These are phyloP conservation scores for Vaucheria bursata DNA, from an alignment of 352 stramenopile species.

Conservation along the genomic window DNA sequence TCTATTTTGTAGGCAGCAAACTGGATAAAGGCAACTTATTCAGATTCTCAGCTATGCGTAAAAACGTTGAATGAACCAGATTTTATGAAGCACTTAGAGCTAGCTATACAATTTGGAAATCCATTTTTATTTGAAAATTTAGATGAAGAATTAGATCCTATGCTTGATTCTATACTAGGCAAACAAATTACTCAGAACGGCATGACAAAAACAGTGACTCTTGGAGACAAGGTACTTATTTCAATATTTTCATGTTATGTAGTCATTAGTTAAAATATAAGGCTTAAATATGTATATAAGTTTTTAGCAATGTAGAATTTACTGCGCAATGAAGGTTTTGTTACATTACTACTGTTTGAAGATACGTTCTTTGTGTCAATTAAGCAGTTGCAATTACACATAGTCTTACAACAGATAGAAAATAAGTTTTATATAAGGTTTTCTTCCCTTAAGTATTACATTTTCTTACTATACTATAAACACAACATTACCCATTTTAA, in stretches of 20 bases:
- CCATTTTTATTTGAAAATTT: constrained; percentile 88
- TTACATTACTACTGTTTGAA: no score
- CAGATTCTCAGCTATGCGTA: constrained; percentile 75
- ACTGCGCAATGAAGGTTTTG: no score
- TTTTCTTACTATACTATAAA: no score
- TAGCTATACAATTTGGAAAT: constrained; percentile 87
- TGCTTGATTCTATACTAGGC: constrained; percentile 81
- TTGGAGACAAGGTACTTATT: constrained; percentile 76
- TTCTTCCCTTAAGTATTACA: no score
- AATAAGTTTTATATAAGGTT: no score
- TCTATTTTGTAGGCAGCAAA: constrained; percentile 67
- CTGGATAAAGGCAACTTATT: constrained; percentile 90
- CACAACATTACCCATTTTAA: no score
- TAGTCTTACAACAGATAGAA: no score
- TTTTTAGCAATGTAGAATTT: no score
- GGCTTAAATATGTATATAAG: no score
- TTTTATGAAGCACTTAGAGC: constrained; percentile 88
- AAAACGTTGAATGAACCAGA: constrained; percentile 82
- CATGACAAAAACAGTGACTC: constrained; percentile 73
- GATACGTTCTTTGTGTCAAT: no score
- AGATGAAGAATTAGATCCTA: constrained; percentile 85
- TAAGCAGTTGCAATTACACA: no score
- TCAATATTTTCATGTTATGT: background rate
- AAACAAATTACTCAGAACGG: constrained; percentile 82
- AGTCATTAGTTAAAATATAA: no score